These are phyloP conservation scores for Scutellaria galericulata DNA, from an alignment of 257 asterid genomes.

Conservation along the genomic window DNA sequence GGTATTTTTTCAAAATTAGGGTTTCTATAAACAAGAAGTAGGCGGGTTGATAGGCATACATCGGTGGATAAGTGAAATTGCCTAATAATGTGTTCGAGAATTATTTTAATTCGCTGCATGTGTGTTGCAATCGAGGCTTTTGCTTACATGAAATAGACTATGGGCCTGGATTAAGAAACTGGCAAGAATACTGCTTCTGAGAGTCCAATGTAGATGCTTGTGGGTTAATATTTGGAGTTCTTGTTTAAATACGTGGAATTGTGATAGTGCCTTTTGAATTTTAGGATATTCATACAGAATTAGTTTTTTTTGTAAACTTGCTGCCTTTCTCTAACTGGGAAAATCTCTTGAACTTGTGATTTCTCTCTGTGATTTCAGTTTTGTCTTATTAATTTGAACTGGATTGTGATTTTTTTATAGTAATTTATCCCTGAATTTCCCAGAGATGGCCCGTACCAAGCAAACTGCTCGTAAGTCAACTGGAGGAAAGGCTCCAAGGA, in stretches of 20 bases:
- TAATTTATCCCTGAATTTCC: not conserved
- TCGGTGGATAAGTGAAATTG: not conserved
- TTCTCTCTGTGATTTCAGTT: not conserved
- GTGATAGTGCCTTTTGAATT: not conserved
- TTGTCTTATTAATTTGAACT: not conserved
- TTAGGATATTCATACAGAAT: not conserved
- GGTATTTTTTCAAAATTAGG: not conserved
- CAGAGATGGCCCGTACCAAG: conserved; percentile 67
- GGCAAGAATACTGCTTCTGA: too few relatives aligned
- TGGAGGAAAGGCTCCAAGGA: conserved; percentile 71
- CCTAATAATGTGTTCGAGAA: not conserved
- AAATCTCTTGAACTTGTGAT: not conserved
- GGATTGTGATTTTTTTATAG: not conserved
- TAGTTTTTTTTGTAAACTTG: not conserved
- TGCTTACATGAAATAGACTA: not conserved
- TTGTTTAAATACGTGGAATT: not conserved
- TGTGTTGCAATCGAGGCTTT: not conserved
- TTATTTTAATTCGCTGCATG: not conserved
- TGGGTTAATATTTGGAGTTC: too few relatives aligned
- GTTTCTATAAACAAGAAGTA: not conserved
- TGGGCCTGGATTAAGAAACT: not conserved
- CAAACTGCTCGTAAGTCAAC: conserved; percentile 72
- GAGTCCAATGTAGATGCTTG: too few relatives aligned
- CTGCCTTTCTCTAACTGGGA: not conserved
- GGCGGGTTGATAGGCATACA: not conserved